phyloP scores from a whole-genome alignment of 371 early-diverging fungal species.

The Phascolomyces articulosus region DNA sequence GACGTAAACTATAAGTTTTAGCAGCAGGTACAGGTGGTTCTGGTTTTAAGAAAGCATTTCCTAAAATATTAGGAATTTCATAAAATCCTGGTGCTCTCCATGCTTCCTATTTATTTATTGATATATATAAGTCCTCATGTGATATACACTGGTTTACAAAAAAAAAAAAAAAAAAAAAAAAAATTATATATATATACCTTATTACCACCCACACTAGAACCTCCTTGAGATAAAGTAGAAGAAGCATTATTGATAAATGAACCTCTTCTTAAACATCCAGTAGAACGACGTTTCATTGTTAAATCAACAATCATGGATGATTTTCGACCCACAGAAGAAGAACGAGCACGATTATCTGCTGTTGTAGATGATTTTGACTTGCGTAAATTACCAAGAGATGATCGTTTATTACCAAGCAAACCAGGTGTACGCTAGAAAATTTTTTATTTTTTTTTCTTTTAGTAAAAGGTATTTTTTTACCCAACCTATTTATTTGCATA shows the following conservation, averaged over 20 bases:
- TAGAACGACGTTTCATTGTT: slow-evolving; percentile 49
- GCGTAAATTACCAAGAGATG: slow-evolving; percentile 40
- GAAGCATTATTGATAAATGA: slow-evolving; percentile 25
- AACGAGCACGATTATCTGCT: slow-evolving; percentile 17
- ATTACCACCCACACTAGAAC: neutral
- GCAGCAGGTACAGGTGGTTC: slow-evolving; percentile 24
- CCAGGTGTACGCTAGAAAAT: slow-evolving; percentile 19
- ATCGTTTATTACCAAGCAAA: slow-evolving; percentile 33
- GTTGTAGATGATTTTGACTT: slow-evolving; percentile 46
- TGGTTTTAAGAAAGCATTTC: slow-evolving; percentile 40
- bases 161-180: no score
- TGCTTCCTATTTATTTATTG: neutral
- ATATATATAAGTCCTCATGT: slow-evolving; percentile 7
- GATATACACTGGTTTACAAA: no score
- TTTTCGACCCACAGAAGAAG: slow-evolving; percentile 12
- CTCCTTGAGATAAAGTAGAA: slow-evolving; percentile 11
- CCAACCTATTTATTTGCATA: no score
- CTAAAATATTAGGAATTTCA: slow-evolving; percentile 34
- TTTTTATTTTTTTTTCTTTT: no score
- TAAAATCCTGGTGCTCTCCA: slow-evolving; percentile 30
- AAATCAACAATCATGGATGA: slow-evolving; percentile 23
- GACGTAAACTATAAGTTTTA: slow-evolving; percentile 30
- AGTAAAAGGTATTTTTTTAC: no score
- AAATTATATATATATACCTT: no score
- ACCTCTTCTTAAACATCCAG: slow-evolving; percentile 44